phyloP scores from a whole-genome alignment of 2,329 filamentous ascomycete species.

The Lachnellula hyalina region DNA sequence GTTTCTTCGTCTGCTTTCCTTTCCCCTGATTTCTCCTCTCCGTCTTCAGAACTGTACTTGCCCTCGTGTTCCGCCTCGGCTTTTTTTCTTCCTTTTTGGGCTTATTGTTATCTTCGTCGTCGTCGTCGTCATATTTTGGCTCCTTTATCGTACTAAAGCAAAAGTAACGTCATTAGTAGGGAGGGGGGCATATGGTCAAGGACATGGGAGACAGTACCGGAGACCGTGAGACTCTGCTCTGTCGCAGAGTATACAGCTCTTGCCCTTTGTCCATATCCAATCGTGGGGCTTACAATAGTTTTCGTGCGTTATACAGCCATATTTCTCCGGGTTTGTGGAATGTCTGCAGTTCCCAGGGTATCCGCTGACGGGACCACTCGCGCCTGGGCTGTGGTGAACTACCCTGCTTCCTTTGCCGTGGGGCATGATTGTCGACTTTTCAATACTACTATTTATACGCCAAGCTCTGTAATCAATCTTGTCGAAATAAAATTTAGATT shows the following conservation, averaged over 20 bases:
- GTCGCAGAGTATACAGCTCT: neutral
- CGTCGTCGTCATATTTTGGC: neutral
- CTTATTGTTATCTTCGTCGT: neutral
- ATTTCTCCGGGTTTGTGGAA: neutral
- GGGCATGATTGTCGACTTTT: neutral
- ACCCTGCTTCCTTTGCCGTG: neutral
- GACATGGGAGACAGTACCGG: neutral
- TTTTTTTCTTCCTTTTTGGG: neutral
- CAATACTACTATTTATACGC: neutral
- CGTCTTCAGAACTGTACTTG: too few species aligned
- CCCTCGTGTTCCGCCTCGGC: neutral
- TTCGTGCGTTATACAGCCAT: neutral
- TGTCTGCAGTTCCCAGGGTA: neutral
- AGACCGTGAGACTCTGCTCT: neutral
- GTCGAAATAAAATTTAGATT: neutral
- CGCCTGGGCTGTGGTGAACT: constrained; percentile 1
- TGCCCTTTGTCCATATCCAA: neutral
- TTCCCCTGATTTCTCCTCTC: neutral
- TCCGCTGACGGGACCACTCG: neutral
- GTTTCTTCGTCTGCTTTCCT: neutral
- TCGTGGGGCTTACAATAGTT: neutral
- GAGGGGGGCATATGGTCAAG: neutral
- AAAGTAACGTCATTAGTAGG: neutral
- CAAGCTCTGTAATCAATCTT: neutral
- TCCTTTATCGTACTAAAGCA: neutral